These are phyloP conservation scores for Fagopyrum tataricum DNA, from an alignment of 148 eudicot species.

Conservation along the genomic window DNA sequence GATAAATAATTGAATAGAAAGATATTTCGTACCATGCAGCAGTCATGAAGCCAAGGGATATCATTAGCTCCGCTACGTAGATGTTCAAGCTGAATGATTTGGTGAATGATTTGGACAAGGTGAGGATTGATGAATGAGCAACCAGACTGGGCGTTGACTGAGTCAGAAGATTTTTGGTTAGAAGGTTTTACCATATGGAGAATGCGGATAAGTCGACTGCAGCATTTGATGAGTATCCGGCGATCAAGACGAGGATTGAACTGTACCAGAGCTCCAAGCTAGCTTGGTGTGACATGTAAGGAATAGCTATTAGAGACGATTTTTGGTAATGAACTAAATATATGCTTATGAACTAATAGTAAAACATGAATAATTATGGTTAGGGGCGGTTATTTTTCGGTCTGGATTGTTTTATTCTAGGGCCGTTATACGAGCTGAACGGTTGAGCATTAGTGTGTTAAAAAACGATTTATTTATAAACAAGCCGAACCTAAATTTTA, in stretches of 20 bases:
- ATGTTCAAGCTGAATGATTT: constrained; percentile 8
- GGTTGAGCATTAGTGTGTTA: too few relatives aligned
- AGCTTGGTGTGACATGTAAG: not conserved
- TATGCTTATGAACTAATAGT: too few relatives aligned
- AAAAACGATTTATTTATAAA: too few relatives aligned
- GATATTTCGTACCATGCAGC: not conserved
- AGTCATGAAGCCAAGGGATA: constrained; percentile 9
- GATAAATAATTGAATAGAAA: too few relatives aligned
- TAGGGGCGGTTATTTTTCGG: too few relatives aligned
- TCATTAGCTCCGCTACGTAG: not conserved
- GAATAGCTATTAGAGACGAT: not conserved
- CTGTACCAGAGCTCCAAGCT: constrained; percentile 8
- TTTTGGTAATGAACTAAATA: too few relatives aligned
- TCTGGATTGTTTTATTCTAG: too few relatives aligned
- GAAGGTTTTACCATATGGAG: not conserved
- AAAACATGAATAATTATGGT: too few relatives aligned
- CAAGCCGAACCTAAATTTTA: too few relatives aligned
- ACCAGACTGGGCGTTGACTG: not conserved
- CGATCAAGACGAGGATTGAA: constrained; percentile 8
- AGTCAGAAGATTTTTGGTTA: not conserved
- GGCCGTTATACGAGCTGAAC: too few relatives aligned
- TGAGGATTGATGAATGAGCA: not conserved
- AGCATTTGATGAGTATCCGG: constrained; percentile 3
- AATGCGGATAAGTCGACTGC: not conserved
- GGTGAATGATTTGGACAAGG: not conserved